Evolutionary conservation across 257 asterid species (phyloP).

Genomic region (Fraxinus pennsylvanica): DNA sequence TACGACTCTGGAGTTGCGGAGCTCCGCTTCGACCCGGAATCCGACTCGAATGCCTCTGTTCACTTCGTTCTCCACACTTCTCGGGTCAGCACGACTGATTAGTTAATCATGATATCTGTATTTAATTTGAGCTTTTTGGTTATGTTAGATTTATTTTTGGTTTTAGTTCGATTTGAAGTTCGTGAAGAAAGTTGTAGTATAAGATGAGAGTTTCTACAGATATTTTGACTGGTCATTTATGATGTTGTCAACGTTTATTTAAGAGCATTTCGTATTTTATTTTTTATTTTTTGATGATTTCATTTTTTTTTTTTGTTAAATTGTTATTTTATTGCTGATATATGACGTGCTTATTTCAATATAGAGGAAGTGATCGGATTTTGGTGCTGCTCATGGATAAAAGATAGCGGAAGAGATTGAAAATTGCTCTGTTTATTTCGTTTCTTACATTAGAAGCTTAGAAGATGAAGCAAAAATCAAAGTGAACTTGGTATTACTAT

Average conservation of each 20-base stretch:
- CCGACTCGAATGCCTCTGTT: slow-evolving; percentile 44
- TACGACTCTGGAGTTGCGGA: slow-evolving; percentile 41
- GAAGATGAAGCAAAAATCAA: slow-evolving; percentile 9
- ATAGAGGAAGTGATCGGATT: not conserved
- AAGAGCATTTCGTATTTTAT: slow-evolving; percentile 9
- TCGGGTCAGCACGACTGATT: slow-evolving; percentile 40
- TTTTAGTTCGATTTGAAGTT: slow-evolving; percentile 20
- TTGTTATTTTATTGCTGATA: not conserved
- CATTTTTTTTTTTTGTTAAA: not conserved
- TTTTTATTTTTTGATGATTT: not conserved
- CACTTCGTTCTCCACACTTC: slow-evolving; percentile 57
- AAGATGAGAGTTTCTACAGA: slow-evolving; percentile 1
- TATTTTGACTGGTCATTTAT: not conserved
- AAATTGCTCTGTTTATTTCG: not conserved
- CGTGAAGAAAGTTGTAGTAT: not conserved
- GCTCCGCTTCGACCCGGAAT: slow-evolving; percentile 57
- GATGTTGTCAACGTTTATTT: slow-evolving; percentile 16
- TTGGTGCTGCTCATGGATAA: not conserved
- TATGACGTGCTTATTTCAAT: slow-evolving; percentile 12
- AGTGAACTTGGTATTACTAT: slow-evolving; percentile 6
- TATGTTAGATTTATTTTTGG: not conserved
- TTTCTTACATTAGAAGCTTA: not conserved
- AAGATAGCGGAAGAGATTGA: not conserved
- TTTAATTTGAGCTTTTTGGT: not conserved
- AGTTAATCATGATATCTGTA: not conserved